Base-by-base conservation (phyloP, 495 filamentous ascomycete genomes). In the Pseudoneurospora amorphoporcata region DNA sequence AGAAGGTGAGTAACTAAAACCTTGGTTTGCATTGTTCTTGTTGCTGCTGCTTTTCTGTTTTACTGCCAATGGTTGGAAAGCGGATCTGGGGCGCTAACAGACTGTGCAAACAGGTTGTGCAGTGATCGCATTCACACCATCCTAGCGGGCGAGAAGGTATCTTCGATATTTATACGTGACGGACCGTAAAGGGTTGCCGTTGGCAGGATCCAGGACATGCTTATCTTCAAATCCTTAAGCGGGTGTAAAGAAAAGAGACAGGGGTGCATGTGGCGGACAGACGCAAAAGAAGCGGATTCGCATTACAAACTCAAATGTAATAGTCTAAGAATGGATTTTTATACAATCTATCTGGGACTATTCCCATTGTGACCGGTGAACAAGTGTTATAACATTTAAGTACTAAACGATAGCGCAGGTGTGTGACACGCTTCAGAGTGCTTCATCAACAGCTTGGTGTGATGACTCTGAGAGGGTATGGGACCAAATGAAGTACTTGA, bases 1-100 rank as follows among this genome's bases (percentile, higher is more conserved):
- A 98, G 86, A 99, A 98, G 93, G 95, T 98, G 84, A 88, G 91
- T 86, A n/a, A 53, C 9, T 75, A 58, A 72, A 69, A 68, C 39
- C 68, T 8, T 23, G 29, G 71, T 58, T 68, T 32, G n/a, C 47
- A 29, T 42, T 43, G 38, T 40, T 37, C 65, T 65, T 35, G 53
- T 65, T 35, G 53, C 53, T 65, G 53, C 53, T 65, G 53, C 53
- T 35, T 17, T 35, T 65, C 53, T 65, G 53, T 65, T 65, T 65
- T 35, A 35, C 53, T 35, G 14, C 53, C 53, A 37, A 65, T 37
- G 53, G 53, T 65, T 65, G 53, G 53, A 65, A 65, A 65, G 53
- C 53, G 53, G 53, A 65, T 65, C 14, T 65, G 53, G 29, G 29
- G 53, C 29, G 53, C 69, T 70, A 43, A 70, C 35, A 39, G 23